Conservation (phyloP, 352 stramenopile genomes). For the Globisporangium cylindrosporum region DNA sequence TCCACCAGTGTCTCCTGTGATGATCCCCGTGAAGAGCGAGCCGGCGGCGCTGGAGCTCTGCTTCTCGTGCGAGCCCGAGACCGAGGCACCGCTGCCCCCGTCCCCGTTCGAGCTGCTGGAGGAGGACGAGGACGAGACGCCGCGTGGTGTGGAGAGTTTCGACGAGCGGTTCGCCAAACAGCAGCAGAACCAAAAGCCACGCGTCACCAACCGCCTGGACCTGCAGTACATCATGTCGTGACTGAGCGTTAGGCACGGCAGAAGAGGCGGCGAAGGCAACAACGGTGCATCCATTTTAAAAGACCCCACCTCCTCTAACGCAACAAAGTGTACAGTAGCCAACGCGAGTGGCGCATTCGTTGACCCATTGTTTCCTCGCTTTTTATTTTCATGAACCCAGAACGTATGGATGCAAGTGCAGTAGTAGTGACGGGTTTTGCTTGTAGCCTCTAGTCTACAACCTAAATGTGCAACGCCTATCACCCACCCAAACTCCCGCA, state of each 20-base stretch:
- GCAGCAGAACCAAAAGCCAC: background rate
- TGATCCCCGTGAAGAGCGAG: background rate
- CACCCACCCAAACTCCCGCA: no score
- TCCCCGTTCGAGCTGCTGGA: constrained; percentile 18
- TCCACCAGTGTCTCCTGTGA: background rate
- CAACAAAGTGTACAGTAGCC: background rate
- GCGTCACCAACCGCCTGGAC: constrained; percentile 9
- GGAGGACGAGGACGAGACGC: constrained; percentile 6
- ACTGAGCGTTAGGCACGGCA: constrained; percentile 7
- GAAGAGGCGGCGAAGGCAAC: background rate
- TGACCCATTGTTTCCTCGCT: background rate
- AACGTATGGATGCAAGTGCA: no score
- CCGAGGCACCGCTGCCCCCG: background rate
- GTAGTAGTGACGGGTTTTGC: no score
- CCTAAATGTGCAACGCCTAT: no score
- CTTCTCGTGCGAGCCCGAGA: constrained; percentile 4
- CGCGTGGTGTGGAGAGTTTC: background rate
- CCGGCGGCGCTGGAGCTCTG: background rate
- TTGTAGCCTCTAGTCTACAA: no score
- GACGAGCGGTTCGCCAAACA: background rate
- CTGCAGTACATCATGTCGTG: constrained; percentile 23
- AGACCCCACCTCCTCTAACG: background rate
- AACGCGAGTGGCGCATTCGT: background rate
- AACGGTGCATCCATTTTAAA: background rate
- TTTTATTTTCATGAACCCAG: no score